A percentile compares a stretch with the other conserved stretches of the same genome.
phyloP scores from a whole-genome alignment of 192 early-diverging fungal genomes.

The Kappamyces sp. region DNA sequence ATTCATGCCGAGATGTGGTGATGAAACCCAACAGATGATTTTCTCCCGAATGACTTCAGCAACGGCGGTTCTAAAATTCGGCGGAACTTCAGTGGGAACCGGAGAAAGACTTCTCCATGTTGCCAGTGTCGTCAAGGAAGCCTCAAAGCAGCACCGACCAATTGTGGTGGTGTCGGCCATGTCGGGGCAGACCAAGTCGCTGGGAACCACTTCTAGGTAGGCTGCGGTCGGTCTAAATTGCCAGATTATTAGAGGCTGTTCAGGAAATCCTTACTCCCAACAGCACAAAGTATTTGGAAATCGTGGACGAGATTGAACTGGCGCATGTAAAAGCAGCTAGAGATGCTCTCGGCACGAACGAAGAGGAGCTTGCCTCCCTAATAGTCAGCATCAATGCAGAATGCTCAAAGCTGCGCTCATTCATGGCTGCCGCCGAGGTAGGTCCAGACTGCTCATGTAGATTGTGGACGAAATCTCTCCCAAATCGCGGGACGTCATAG shows the following conservation, averaged over 20 bases:
- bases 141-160: constrained; percentile 63
- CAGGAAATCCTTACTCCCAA: constrained; percentile 68
- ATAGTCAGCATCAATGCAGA: constrained; percentile 66
- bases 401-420: constrained; percentile 71
- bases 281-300: constrained; percentile 62
- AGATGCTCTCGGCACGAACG: constrained; percentile 24
- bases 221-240: constrained; percentile 19
- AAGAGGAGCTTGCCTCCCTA: constrained; percentile 25
- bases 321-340: constrained; percentile 71
- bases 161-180: constrained; percentile 96
- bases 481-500: constrained; percentile 89
- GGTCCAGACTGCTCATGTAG: constrained; percentile 17
- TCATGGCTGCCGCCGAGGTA: constrained; percentile 89
- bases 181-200: constrained; percentile 78
- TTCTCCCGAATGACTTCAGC: neutral
- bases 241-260: constrained; percentile 62
- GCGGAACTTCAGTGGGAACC: constrained; percentile 90
- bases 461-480: constrained; percentile 96
- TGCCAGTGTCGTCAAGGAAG: constrained; percentile 79
- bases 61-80: constrained; percentile 75
- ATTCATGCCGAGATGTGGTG: too few relatives aligned
- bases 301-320: constrained; percentile 75
- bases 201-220: constrained; percentile 84
- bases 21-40: too few relatives aligned
- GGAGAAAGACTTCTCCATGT: constrained; percentile 51